Conservation (phyloP, 371 early-diverging fungal genomes). For the Coemansia sp. region DNA sequence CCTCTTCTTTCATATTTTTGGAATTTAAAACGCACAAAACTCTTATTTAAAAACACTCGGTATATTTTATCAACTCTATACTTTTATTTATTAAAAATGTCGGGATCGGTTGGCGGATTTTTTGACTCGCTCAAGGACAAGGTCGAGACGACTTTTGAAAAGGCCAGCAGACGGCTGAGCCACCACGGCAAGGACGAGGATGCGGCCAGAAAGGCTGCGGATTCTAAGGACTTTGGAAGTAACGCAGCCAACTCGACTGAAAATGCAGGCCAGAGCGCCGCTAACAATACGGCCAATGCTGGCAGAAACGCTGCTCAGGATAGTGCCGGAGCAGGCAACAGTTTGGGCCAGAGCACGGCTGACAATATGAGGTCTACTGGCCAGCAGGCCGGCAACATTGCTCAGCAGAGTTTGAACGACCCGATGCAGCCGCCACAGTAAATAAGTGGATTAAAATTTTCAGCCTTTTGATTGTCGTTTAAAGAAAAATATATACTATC, state of each 20-base stretch:
- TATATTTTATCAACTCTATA: not conserved
- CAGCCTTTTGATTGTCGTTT: not conserved
- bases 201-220: conserved; percentile 7
- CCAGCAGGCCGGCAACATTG: not conserved
- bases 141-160: conserved; percentile 34
- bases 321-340: not conserved
- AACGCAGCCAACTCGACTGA: not conserved
- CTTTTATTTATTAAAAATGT: not conserved
- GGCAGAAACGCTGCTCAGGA: not conserved
- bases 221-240: conserved; percentile 6
- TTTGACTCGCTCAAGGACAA: conserved; percentile 43
- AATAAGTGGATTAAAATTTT: not conserved
- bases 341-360: not conserved
- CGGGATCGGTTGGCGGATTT: conserved; percentile 14
- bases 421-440: conserved; percentile 8
- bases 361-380: not conserved
- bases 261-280: not conserved
- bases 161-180: conserved; percentile 37
- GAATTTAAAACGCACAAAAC: not conserved
- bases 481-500: not conserved
- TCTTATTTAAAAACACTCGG: not conserved
- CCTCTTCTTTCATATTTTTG: not conserved
- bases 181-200: conserved; percentile 24
- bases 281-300: not conserved
- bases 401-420: not conserved